phyloP scores from a whole-genome alignment of 257 asterid genomes.

The Nicotiana tomentosiformis region DNA sequence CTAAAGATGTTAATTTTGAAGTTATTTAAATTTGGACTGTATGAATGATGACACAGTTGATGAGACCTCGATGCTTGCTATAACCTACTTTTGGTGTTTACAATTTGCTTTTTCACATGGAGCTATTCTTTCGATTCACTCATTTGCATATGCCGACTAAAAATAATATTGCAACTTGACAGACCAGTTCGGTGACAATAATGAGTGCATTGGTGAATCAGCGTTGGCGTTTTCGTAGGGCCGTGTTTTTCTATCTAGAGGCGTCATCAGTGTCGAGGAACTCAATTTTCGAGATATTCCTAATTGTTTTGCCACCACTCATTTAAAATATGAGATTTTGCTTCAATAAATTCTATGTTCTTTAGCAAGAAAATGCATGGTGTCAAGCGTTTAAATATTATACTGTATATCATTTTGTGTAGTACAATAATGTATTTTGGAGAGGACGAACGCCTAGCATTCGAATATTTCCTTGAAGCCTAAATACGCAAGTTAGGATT shows the following conservation, averaged over 20 bases:
- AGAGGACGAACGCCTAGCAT: neutral
- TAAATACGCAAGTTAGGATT: neutral
- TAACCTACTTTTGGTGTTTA: neutral
- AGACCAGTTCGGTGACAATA: neutral
- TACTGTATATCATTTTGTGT: neutral
- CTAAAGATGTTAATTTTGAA: slow-evolving; percentile 19
- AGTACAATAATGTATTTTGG: neutral
- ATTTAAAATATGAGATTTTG: neutral
- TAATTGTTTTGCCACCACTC: neutral
- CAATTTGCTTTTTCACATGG: neutral
- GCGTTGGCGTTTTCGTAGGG: neutral
- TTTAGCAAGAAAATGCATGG: neutral
- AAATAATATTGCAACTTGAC: neutral
- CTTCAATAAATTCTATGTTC: neutral
- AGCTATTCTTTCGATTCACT: neutral
- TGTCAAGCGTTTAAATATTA: neutral
- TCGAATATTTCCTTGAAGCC: too few species aligned
- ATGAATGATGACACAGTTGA: slow-evolving; percentile 9
- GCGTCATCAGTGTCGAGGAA: neutral
- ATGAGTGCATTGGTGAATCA: slow-evolving; percentile 6
- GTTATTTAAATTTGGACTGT: slow-evolving; percentile 14
- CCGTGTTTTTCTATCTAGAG: neutral
- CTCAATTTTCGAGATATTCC: neutral
- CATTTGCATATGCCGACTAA: slow-evolving; percentile 1
- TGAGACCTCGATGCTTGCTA: neutral